Evolutionary conservation across 768 basidiomycete genomes (phyloP).

Genomic region (Daedalea quercina): DNA sequence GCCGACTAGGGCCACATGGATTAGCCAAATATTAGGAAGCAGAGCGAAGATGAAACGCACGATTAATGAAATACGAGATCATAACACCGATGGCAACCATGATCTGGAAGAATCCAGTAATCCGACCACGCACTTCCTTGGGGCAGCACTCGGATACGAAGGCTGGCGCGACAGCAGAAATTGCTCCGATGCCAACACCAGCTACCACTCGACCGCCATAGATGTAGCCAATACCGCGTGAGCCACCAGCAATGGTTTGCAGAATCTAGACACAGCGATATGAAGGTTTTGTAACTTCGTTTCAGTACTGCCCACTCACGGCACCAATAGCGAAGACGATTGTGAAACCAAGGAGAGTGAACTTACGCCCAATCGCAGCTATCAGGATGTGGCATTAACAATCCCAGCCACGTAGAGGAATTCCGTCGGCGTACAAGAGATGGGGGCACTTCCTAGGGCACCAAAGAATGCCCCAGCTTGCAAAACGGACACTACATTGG

Average conservation of each 20-base stretch:
- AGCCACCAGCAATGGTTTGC: constrained; percentile 56
- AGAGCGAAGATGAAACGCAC: constrained; percentile 33
- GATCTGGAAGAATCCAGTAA: constrained; percentile 83
- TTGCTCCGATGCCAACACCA: constrained; percentile 77
- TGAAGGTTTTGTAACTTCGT: background rate
- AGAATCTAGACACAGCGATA: constrained; percentile 40
- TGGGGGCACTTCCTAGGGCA: constrained; percentile 63
- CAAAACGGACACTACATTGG: constrained; percentile 82
- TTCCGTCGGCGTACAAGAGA: constrained; percentile 45
- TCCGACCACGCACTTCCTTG: constrained; percentile 79
- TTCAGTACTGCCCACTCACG: constrained; percentile 28
- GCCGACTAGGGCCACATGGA: constrained; percentile 36
- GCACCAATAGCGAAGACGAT: constrained; percentile 68
- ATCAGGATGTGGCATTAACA: background rate
- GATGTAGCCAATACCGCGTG: constrained; percentile 57
- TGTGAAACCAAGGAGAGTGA: constrained; percentile 54
- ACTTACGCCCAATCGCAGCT: constrained; percentile 63
- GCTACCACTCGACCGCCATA: constrained; percentile 78
- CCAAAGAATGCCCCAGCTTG: constrained; percentile 90
- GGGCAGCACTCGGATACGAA: constrained; percentile 86
- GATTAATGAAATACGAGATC: constrained; percentile 78
- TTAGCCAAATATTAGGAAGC: background rate
- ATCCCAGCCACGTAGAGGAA: background rate
- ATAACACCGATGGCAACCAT: constrained; percentile 84
- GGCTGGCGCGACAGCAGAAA: constrained; percentile 79